Evolutionary conservation across 768 basidiomycete genomes (phyloP), one percentile per base, ranked within the genome.

Genomic region (Agrocybe pediades): DNA sequence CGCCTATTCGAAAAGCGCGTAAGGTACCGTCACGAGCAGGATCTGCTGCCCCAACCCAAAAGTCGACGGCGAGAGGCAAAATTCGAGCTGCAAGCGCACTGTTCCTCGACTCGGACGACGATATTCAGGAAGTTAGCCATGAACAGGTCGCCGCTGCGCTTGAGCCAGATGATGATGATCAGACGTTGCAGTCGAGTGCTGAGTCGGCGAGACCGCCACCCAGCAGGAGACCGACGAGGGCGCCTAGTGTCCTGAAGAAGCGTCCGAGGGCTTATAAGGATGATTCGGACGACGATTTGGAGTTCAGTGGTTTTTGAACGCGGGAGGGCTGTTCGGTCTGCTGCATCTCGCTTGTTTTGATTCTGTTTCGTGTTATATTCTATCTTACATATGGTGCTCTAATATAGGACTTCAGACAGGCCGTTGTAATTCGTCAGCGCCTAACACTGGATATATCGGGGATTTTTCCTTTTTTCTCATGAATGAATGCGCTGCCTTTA

Each of bases 261-360:
- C 56, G 65, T 15, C 63, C 66, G n/a, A n/a, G n/a, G n/a, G 1
- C 71, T 74, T 26, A 67, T 78, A 9, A 67, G 3, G 83, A 84
- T 51, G 86, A 87, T 65, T 87, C 85, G 9, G 88, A 89, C 61
- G 84, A 89, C 53, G 87, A 78, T 6, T 80, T 77, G 24, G 81
- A 83, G n/a, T 90, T 90, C 71, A 81, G 80, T 58, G 87, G 87
- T 6, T 87, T 87, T 59, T 68, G 65, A 59, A 71, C 61, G 46
- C 72, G 63, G 65, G 72, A 67, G 64, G 59, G 47, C 27, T 57
- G 59, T 23, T 33, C n/a, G 21, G 39, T 9, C 23, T 21, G 26
- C 17, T 41, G 45, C 23, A 30, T 9, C 23, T 45, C 9, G 3
- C 25, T 36, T 13, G 41, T 16, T 26, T 46, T 29, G 15, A 8